Base-by-base conservation (phyloP, 495 filamentous ascomycete genomes). In the Trypethelium eluteriae region DNA sequence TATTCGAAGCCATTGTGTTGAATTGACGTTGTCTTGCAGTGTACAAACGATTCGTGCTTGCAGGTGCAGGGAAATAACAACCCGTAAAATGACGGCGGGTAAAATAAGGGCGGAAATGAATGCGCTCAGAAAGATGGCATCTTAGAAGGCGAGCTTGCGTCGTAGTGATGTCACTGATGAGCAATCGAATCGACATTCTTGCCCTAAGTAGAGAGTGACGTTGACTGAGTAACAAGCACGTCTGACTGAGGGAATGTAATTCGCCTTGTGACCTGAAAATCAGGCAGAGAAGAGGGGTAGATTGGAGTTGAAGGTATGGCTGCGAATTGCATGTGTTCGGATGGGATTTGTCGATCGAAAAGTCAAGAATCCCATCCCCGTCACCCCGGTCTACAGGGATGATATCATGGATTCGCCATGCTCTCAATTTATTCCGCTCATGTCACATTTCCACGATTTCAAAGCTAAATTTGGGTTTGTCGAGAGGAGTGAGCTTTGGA, bases 1-100 rank as follows among this genome's bases (percentile, higher is more conserved):
- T 84, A 63, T 68, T 62, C 0, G 70, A 71, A 63, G 70, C 61
- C 70, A 71, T 71, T 59, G 11, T 53, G 12, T 9, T 18, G 2
- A 2, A 53, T 11, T 5, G 9, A 53, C 49, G 49, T 2, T 53
- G 11, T 53, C 49, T 64, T 69, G 70, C n/a, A 41, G 35, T 62
- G 38, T 64, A 25, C 65, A 66, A 36, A 18, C 0, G 32, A 25
- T 38, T 25, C 25, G 10, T 59, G 4, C 39, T 38, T 39, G 39
- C 53, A 34, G 57, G 46, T 6, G 59, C 68, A 14, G 49, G 18
- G 5, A 25, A 44, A 44, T 14, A 1, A 14, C 41, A 44, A 44
- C 41, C 7, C 41, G 41, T 0, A 1, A 44, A 44, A 14, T 7
- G 41, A 44, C 6, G 6, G 25, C 6, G 41, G 41, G 41, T 1